phyloP scores from a whole-genome alignment of 108 stramenopile genomes.

The Skeletonema potamos region DNA sequence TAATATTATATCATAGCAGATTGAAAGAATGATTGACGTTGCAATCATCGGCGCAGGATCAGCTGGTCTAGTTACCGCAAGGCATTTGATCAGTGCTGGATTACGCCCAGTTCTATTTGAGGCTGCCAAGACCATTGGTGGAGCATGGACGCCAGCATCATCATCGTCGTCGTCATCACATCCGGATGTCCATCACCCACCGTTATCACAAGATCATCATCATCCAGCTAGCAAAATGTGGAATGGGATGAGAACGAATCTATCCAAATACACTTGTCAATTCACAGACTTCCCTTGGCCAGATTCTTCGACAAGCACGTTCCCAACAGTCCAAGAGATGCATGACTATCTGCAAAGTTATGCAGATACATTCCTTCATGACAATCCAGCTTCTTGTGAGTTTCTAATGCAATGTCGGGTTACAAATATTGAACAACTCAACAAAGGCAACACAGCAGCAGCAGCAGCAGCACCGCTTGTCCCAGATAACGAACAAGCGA shows the following conservation, averaged over 20 bases:
- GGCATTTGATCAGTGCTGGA: conserved; percentile 37
- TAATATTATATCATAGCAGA: too few species aligned
- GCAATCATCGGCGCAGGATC: conserved; percentile 48
- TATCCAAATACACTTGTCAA: conserved; percentile 68
- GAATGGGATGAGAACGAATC: conserved; percentile 62
- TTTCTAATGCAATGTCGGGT: conserved; percentile 57
- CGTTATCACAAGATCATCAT: not conserved
- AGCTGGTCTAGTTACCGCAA: conserved; percentile 41
- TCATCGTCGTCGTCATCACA: too few species aligned
- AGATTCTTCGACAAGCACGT: conserved; percentile 48
- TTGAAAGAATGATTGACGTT: conserved; percentile 38
- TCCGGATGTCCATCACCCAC: not conserved
- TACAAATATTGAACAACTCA: conserved; percentile 42
- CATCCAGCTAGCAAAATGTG: conserved; percentile 59
- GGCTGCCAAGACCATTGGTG: conserved; percentile 42
- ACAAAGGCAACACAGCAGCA: not conserved
- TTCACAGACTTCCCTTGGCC: conserved; percentile 76
- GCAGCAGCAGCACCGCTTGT: not conserved
- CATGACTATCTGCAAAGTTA: conserved; percentile 55
- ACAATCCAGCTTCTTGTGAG: conserved; percentile 16
- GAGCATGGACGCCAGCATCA: conserved; percentile 43
- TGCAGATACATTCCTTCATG: conserved; percentile 46
- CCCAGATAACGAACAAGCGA: not conserved
- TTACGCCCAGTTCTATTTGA: conserved; percentile 45
- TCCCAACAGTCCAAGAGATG: conserved; percentile 59